Evolutionary conservation across 805 yeast species (phyloP).

Genomic region (Pichia paraexigua): DNA sequence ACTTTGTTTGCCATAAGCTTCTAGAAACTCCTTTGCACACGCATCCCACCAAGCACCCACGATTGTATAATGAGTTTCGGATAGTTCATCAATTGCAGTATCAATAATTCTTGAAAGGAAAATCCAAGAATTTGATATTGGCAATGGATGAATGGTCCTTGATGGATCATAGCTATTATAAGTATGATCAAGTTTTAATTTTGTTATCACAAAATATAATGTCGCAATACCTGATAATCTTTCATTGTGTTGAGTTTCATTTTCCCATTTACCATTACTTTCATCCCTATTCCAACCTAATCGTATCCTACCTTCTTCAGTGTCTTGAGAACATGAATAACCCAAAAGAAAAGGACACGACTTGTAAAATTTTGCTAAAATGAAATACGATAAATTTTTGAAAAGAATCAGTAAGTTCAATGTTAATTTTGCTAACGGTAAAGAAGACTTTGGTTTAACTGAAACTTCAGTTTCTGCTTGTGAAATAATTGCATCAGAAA

Average conservation of each 20-base stretch:
- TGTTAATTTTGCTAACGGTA: conserved; percentile 70
- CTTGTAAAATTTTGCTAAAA: conserved; percentile 78
- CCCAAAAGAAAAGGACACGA: conserved; percentile 90
- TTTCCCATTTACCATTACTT: conserved; percentile 41
- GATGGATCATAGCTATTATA: conserved; percentile 19
- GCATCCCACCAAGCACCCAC: conserved; percentile 92
- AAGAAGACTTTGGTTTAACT: conserved; percentile 66
- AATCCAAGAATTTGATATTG: conserved; percentile 55
- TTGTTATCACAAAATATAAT: conserved; percentile 68
- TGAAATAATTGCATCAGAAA: conserved; percentile 76
- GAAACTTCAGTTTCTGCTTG: conserved; percentile 92
- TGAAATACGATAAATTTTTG: conserved; percentile 45
- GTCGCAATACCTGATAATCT: conserved; percentile 81
- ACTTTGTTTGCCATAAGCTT: conserved; percentile 63
- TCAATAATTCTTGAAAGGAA: conserved; percentile 69
- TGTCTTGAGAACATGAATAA: conserved; percentile 61
- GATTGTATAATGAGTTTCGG: conserved; percentile 64
- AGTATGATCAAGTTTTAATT: conserved; percentile 30
- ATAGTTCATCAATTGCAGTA: conserved; percentile 38
- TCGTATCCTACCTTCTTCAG: conserved; percentile 69
- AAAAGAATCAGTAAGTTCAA: conserved; percentile 40
- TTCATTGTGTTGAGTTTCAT: conserved; percentile 68
- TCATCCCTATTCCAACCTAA: conserved; percentile 80
- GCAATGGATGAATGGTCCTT: conserved; percentile 41
- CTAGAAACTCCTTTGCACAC: conserved; percentile 47